These are phyloP conservation scores for Candida glaebosa DNA, from an alignment of 805 yeast species.

Conservation along the genomic window DNA sequence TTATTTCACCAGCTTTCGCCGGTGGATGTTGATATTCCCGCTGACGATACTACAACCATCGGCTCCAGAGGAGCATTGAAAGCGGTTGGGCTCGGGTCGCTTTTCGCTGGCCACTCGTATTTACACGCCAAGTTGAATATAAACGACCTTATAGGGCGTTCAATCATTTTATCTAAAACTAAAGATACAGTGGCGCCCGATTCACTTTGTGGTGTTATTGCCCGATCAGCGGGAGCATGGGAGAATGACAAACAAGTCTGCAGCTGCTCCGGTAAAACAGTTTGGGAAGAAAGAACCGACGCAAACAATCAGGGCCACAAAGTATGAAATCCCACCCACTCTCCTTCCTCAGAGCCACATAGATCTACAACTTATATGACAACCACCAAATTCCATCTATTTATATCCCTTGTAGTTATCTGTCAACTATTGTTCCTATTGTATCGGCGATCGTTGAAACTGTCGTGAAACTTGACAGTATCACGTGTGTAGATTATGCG, in stretches of 20 bases:
- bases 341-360: background rate
- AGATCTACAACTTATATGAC: too few species aligned
- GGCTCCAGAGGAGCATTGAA: slow-evolving; percentile 33
- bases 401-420: too few species aligned
- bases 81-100: slow-evolving; percentile 9
- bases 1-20: slow-evolving; percentile 44
- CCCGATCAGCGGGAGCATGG: slow-evolving; percentile 97
- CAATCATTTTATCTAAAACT: slow-evolving; percentile 46
- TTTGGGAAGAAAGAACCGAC: slow-evolving; percentile 91
- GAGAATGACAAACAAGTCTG: slow-evolving; percentile 92
- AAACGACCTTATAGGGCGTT: slow-evolving; percentile 67
- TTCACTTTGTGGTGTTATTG: slow-evolving; percentile 79
- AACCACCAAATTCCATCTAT: too few species aligned
- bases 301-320: slow-evolving; percentile 35
- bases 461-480: background rate
- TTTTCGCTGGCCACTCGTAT: slow-evolving; percentile 35
- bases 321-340: background rate
- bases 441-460: background rate
- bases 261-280: slow-evolving; percentile 90
- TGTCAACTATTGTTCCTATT: background rate
- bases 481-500: background rate
- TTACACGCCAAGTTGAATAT: slow-evolving; percentile 46
- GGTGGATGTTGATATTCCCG: slow-evolving; percentile 25
- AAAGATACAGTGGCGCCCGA: slow-evolving; percentile 38
- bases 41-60: slow-evolving; percentile 25